Conservation (phyloP, 768 basidiomycete genomes). For the Peribolospora baueri region DNA sequence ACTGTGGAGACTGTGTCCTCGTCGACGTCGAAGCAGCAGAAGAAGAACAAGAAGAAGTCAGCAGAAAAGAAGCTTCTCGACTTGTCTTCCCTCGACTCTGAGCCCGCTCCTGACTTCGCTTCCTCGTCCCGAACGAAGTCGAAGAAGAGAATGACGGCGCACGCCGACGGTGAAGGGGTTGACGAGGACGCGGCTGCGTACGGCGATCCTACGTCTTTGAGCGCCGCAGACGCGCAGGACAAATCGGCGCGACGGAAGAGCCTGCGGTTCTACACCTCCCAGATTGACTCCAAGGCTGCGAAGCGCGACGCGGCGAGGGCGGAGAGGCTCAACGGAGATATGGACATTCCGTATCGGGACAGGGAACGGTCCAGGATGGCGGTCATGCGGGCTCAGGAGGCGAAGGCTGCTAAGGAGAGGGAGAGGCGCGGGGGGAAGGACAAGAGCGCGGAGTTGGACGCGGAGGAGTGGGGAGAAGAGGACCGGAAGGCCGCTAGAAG, state of each 20-base stretch:
- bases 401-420: constrained; percentile 17
- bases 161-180: not conserved
- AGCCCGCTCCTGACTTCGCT: not conserved
- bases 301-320: constrained; percentile 48
- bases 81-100: constrained; percentile 19
- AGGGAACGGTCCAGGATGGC: constrained; percentile 28
- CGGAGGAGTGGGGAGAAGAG: constrained; percentile 15
- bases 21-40: constrained; percentile 6
- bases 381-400: too few species aligned
- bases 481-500: constrained; percentile 9
- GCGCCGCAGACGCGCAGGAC: constrained; percentile 50
- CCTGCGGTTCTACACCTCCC: constrained; percentile 77
- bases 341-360: constrained; percentile 68
- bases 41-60: constrained; percentile 8
- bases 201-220: constrained; percentile 49
- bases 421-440: constrained; percentile 14
- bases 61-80: constrained; percentile 47
- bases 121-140: constrained; percentile 9
- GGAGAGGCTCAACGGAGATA: constrained; percentile 51
- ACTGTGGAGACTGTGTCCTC: constrained; percentile 19
- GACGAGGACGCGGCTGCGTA: constrained; percentile 25
- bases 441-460: constrained; percentile 17
- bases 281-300: constrained; percentile 58
- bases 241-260: constrained; percentile 58
- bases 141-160: constrained; percentile 2